phyloP scores from a whole-genome alignment of 169 alveolate species.

The Plasmodium gaboni region DNA sequence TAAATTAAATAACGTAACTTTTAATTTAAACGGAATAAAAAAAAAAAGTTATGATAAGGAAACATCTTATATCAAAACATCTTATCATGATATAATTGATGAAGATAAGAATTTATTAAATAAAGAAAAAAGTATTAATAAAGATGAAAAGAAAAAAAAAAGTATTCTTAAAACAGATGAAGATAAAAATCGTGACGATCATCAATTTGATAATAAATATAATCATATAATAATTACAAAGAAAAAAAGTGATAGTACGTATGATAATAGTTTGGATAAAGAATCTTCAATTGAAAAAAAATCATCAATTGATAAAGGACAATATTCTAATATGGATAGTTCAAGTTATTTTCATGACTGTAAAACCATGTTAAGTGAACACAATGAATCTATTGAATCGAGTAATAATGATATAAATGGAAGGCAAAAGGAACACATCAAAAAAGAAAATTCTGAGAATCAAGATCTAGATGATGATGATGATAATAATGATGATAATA shows the following conservation, averaged over 20 bases:
- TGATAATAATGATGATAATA: background rate
- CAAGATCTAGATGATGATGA: background rate
- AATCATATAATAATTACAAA: slow-evolving; percentile 35
- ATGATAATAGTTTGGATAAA: background rate
- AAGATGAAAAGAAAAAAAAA: slow-evolving; percentile 2
- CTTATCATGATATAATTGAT: slow-evolving; percentile 52
- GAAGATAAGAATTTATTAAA: slow-evolving; percentile 7
- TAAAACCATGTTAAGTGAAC: background rate
- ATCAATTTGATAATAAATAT: slow-evolving; percentile 21
- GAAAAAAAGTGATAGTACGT: background rate
- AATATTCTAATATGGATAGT: background rate
- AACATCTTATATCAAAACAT: background rate
- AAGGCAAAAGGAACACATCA: background rate
- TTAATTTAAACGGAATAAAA: slow-evolving; percentile 1
- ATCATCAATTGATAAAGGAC: background rate
- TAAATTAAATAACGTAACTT: background rate
- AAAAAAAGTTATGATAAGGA: slow-evolving; percentile 2
- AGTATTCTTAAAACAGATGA: slow-evolving; percentile 17
- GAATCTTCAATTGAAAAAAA: slow-evolving; percentile 6
- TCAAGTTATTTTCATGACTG: no score
- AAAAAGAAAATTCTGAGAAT: background rate
- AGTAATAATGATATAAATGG: no score
- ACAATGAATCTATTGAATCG: background rate
- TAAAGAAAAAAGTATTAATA: background rate
- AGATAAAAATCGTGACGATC: slow-evolving; percentile 35